Conservation (phyloP, 306 rosid species). For the Citrullus amarus region DNA sequence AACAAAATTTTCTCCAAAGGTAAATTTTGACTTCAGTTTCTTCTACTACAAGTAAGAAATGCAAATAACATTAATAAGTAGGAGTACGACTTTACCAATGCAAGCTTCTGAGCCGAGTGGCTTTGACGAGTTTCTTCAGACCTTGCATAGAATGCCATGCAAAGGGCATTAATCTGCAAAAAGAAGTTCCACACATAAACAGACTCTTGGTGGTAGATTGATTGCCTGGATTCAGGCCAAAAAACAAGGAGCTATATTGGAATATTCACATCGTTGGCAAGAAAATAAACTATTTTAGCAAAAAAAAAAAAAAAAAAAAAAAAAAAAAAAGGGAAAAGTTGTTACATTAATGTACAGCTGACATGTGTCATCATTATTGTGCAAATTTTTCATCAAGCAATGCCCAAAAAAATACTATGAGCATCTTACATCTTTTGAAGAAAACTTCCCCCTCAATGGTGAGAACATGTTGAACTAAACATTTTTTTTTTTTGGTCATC, state of each 20-base stretch:
- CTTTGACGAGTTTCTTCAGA: constrained; percentile 88
- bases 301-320: too few relatives aligned
- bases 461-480: not conserved
- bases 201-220: not conserved
- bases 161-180: constrained; percentile 81
- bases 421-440: not conserved
- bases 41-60: not conserved
- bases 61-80: not conserved
- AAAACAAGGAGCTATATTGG: not conserved
- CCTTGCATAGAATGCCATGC: constrained; percentile 92
- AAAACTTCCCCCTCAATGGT: not conserved
- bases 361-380: not conserved
- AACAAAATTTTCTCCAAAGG: not conserved
- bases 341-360: not conserved
- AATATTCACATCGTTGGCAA: not conserved
- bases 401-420: not conserved
- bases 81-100: constrained; percentile 42
- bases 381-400: not conserved
- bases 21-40: not conserved
- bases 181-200: not conserved
- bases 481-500: not conserved
- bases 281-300: not conserved
- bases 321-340: not conserved
- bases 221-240: not conserved
- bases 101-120: constrained; percentile 79